These are phyloP conservation scores for Termitomyces sp. DNA, from an alignment of 768 basidiomycete species.

Conservation along the genomic window DNA sequence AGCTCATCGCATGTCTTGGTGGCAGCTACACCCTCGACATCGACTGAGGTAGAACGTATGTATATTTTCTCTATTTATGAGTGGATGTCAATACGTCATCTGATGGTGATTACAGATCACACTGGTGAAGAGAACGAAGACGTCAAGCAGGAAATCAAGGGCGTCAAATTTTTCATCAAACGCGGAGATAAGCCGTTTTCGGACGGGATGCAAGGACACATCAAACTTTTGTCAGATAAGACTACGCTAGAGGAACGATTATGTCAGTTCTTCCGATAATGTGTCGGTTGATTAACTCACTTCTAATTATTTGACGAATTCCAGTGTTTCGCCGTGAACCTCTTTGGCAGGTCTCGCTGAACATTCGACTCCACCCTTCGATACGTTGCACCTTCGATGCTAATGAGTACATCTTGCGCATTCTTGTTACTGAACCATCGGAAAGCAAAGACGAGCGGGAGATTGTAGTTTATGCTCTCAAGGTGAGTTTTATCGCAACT, in stretches of 20 bases:
- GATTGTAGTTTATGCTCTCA: slow-evolving; percentile 58
- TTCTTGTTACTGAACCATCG: slow-evolving; percentile 47
- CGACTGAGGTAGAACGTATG: slow-evolving; percentile 14
- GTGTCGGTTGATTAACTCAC: not conserved
- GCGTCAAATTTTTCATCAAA: slow-evolving; percentile 55
- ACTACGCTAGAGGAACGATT: slow-evolving; percentile 38
- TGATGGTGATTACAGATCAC: slow-evolving; percentile 22
- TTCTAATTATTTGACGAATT: not conserved
- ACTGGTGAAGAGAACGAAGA: slow-evolving; percentile 69
- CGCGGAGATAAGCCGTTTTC: slow-evolving; percentile 52
- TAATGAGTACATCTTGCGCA: slow-evolving; percentile 48
- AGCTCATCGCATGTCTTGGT: slow-evolving; percentile 9
- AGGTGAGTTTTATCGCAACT: slow-evolving; percentile 32
- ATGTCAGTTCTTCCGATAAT: slow-evolving; percentile 26
- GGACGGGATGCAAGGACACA: slow-evolving; percentile 53
- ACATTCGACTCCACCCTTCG: slow-evolving; percentile 47
- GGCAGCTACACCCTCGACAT: slow-evolving; percentile 8
- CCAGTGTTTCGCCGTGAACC: slow-evolving; percentile 70
- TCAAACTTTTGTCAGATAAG: slow-evolving; percentile 50
- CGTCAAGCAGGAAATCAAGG: slow-evolving; percentile 50
- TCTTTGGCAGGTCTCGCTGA: slow-evolving; percentile 66
- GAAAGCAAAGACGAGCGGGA: slow-evolving; percentile 27
- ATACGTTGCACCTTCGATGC: slow-evolving; percentile 55
- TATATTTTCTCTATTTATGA: not conserved
- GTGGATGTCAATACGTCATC: not conserved